These are phyloP conservation scores for Onygena corvina DNA, from an alignment of 2,329 filamentous ascomycete species.

Conservation along the genomic window DNA sequence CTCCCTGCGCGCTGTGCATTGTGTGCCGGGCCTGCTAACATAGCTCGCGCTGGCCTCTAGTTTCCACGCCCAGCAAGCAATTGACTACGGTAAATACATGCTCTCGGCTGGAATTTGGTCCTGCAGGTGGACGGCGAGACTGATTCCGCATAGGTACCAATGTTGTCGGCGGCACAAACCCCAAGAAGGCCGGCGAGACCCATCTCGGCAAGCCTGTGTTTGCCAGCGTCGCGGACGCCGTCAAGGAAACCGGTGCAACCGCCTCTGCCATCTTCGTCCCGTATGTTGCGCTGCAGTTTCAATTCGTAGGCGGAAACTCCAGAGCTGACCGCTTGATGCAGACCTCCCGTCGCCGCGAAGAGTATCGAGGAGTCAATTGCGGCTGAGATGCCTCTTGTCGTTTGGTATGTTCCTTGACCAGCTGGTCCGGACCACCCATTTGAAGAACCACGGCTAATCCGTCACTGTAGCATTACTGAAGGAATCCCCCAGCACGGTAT, in stretches of 20 bases:
- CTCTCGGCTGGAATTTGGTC: neutral
- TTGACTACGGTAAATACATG: constrained; percentile 72
- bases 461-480: constrained; percentile 62
- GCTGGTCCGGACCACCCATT: neutral
- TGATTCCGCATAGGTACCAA: constrained; percentile 60
- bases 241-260: constrained; percentile 79
- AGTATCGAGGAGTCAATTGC: constrained; percentile 94
- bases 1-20: constrained; percentile 1
- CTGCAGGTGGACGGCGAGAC: constrained; percentile 6
- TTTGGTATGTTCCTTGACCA: constrained; percentile 49
- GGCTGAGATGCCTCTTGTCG: constrained; percentile 86
- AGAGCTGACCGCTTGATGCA: constrained; percentile 31
- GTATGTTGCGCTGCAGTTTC: constrained; percentile 37
- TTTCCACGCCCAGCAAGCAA: constrained; percentile 94
- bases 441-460: constrained; percentile 3
- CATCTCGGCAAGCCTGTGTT: constrained; percentile 92
- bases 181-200: constrained; percentile 87
- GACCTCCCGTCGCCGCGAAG: constrained; percentile 78
- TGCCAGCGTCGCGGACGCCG: constrained; percentile 72
- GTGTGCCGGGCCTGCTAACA: neutral
- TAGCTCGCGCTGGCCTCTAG: constrained; percentile 39
- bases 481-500: constrained; percentile 92
- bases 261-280: constrained; percentile 95
- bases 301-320: neutral
- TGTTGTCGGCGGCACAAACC: constrained; percentile 95